Evolutionary conservation across 2,329 filamentous ascomycete genomes (phyloP), one percentile per base, ranked within the genome.

Genomic region (Aspergillus sergii): DNA sequence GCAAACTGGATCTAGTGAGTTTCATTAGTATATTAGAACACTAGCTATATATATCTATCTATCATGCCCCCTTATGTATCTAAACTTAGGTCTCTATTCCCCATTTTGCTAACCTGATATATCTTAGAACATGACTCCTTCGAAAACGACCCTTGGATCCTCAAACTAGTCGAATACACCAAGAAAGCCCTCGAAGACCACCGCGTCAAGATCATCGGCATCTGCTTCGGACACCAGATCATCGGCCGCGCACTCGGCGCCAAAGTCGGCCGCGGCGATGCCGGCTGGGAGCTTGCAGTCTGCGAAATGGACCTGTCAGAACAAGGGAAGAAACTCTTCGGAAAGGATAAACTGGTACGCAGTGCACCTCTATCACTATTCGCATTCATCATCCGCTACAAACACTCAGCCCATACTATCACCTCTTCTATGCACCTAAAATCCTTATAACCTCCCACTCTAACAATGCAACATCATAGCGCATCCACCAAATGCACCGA

Each of bases 141-240:
- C 73, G 91, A 91, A 65, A 81, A 89, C 69, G 83, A 88, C 57
- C 85, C 89, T 0, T 96, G 93, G 93, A 94, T 95, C 66, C 66
- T 89, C 48, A 88, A 85, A 59, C 84, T 96, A 1, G 89, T 93
- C 21, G 87, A 88, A 1, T 96, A 88, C 72, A 87, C 86, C 0
- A 80, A 83, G 57, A 81, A 84, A 67, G 82, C 91, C 3, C 82
- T 92, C 39, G 81, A 82, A 14, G 85, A 89, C 66, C 81, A 84
- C 30, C 82, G 87, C 0, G 86, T 95, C 9, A 85, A 88, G 41
- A 78, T 94, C n/a, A 83, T 96, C 19, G 93, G 92, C 12, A 85
- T 95, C 19, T 96, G 93, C 78, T 96, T 94, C 76, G 93, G 93
- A 6, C 93, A 96, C 75, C 92, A 96, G 80, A 93, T 96, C 71